Evolutionary conservation across 306 rosid genomes (phyloP).

Genomic region (Quercus bicolor): DNA sequence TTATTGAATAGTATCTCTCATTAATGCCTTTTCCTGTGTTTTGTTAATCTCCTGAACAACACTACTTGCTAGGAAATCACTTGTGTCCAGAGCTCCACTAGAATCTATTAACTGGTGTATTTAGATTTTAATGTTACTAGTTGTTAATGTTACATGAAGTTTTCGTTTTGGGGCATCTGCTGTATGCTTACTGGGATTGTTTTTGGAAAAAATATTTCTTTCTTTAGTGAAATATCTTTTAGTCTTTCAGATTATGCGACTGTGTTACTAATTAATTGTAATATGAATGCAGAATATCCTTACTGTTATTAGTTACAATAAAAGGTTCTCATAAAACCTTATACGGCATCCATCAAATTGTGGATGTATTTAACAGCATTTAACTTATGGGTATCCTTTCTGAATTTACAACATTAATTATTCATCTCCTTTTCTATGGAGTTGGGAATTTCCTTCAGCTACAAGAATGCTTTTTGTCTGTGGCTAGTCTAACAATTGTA

Average conservation of each 20-base stretch:
- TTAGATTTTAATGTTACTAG: background rate
- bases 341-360: too few species aligned
- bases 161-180: background rate
- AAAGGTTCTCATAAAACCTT: too few species aligned
- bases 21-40: background rate
- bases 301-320: too few species aligned
- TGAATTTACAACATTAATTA: too few species aligned
- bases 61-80: background rate
- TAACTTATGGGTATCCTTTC: too few species aligned
- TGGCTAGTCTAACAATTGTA: too few species aligned
- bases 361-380: too few species aligned
- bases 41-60: background rate
- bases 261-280: slow-evolving; percentile 23
- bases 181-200: background rate
- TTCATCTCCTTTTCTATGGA: too few species aligned
- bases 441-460: too few species aligned
- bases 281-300: too few species aligned
- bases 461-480: too few species aligned
- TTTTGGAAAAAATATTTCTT: background rate
- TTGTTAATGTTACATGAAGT: background rate
- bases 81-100: background rate
- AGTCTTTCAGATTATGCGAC: background rate
- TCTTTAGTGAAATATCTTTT: background rate
- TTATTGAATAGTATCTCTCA: slow-evolving; percentile 23
- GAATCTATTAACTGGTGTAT: background rate